phyloP scores from a whole-genome alignment of 2,329 filamentous ascomycete genomes.

The Penicillium hordei region DNA sequence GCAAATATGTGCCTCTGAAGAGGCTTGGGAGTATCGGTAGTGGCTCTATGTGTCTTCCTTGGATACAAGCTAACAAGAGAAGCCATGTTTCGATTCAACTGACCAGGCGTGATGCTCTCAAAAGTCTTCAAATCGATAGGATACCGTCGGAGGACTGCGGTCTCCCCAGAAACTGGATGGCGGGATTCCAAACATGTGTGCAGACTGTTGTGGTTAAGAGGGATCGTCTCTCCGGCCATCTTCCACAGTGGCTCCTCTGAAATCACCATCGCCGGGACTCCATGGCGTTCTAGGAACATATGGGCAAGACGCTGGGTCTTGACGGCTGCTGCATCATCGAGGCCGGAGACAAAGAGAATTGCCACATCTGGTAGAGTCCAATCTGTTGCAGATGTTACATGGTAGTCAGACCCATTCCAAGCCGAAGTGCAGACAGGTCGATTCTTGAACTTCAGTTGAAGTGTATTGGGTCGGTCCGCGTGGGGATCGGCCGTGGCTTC shows the following conservation, averaged over 20 bases:
- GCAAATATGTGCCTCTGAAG: conserved; percentile 15
- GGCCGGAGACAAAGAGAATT: conserved; percentile 44
- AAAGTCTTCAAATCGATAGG: conserved; percentile 51
- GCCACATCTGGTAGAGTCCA: conserved; percentile 50
- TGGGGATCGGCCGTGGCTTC: conserved; percentile 32
- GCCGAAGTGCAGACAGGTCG: conserved; percentile 39
- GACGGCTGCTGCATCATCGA: conserved; percentile 30
- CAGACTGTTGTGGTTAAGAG: conserved; percentile 42
- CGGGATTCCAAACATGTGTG: conserved; percentile 47
- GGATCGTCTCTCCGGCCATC: conserved; percentile 33
- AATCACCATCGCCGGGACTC: conserved; percentile 46
- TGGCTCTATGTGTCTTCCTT: conserved; percentile 25
- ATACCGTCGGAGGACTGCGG: conserved; percentile 37
- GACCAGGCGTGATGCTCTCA: conserved; percentile 47
- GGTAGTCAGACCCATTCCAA: conserved; percentile 40
- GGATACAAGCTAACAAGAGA: conserved; percentile 39
- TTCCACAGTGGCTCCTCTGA: conserved; percentile 46
- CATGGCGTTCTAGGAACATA: conserved; percentile 45
- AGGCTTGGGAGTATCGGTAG: conserved; percentile 13
- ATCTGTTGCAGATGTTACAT: conserved; percentile 39
- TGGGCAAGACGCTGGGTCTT: conserved; percentile 38
- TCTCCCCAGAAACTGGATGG: conserved; percentile 35
- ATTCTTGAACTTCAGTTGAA: conserved; percentile 43
- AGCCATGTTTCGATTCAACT: conserved; percentile 50
- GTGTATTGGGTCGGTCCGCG: conserved; percentile 30